These are phyloP conservation scores for Sisymbrium irio DNA, from an alignment of 345 rosid species.

Conservation along the genomic window DNA sequence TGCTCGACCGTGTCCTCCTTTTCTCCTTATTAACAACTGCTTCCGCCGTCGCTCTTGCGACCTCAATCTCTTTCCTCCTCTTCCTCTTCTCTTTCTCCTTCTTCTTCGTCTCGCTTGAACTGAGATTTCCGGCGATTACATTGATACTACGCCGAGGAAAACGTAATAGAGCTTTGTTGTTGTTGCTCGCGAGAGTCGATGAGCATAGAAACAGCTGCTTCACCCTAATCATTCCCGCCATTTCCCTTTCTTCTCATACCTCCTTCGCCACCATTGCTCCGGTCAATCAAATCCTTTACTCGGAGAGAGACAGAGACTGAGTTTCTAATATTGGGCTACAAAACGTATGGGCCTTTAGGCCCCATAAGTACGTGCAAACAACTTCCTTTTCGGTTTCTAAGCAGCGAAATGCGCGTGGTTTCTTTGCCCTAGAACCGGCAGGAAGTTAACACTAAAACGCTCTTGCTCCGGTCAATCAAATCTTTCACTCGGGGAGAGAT, in stretches of 20 bases:
- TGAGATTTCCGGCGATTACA: slow-evolving; percentile 27
- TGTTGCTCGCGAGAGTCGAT: slow-evolving; percentile 7
- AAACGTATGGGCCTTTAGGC: slow-evolving; percentile 1
- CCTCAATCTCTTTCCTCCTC: slow-evolving; percentile 25
- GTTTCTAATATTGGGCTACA: not conserved
- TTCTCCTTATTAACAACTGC: slow-evolving; percentile 47
- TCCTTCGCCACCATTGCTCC: slow-evolving; percentile 25
- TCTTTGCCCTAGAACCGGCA: slow-evolving; percentile 45
- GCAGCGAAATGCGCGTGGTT: slow-evolving; percentile 45
- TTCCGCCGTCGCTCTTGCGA: slow-evolving; percentile 19
- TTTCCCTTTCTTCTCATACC: slow-evolving; percentile 28
- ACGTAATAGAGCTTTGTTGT: not conserved
- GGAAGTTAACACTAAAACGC: slow-evolving; percentile 40
- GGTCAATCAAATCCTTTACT: not conserved
- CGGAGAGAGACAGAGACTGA: not conserved
- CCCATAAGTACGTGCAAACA: slow-evolving; percentile 5
- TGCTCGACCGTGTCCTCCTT: slow-evolving; percentile 79
- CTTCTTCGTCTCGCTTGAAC: slow-evolving; percentile 31
- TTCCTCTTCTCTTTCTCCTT: slow-evolving; percentile 34
- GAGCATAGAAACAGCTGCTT: slow-evolving; percentile 32
- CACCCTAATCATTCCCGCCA: slow-evolving; percentile 34
- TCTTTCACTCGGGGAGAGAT: not conserved
- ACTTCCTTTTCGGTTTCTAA: slow-evolving; percentile 36
- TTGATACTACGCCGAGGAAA: slow-evolving; percentile 23
- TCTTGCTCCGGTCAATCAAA: not conserved